A percentile compares a stretch with the other conserved stretches of the same genome.
phyloP scores from a whole-genome alignment of 768 basidiomycete genomes.

The Dentipellis sp. region DNA sequence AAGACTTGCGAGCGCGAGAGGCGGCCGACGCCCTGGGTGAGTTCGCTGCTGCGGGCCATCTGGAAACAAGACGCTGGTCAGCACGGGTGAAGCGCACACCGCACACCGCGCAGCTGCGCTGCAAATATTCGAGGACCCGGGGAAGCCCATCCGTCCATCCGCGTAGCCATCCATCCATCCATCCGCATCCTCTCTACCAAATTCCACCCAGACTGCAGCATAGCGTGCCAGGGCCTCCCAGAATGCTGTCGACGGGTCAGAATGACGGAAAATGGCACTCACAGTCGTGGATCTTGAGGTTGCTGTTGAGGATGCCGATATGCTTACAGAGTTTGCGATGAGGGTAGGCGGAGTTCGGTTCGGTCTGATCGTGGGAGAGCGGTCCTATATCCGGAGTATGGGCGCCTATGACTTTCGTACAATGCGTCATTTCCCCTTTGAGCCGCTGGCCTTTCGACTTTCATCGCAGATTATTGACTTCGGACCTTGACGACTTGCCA shows the following conservation, averaged over 20 bases:
- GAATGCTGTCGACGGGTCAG: neutral
- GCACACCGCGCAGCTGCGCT: neutral
- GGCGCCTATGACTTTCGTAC: neutral
- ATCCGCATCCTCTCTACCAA: conserved; percentile 4
- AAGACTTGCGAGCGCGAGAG: conserved; percentile 76
- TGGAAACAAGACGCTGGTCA: conserved; percentile 19
- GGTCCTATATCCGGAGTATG: neutral
- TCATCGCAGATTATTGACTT: neutral
- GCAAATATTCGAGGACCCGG: neutral
- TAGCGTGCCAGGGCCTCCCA: neutral
- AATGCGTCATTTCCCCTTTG: too few relatives aligned
- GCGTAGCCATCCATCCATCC: conserved; percentile 24
- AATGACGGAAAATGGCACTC: conserved; percentile 23
- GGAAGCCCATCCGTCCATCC: conserved; percentile 25
- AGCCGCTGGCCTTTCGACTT: too few relatives aligned
- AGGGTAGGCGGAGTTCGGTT: conserved; percentile 4
- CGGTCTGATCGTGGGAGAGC: neutral
- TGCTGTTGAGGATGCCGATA: conserved; percentile 20
- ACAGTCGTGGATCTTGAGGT: conserved; percentile 36
- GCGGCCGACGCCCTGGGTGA: conserved; percentile 74
- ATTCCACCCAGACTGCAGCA: conserved; percentile 2
- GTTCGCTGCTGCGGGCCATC: conserved; percentile 85
- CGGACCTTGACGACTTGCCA: neutral
- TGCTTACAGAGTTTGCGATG: conserved; percentile 9
- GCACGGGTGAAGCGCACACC: neutral